Percentiles rank a stretch among this genome's conserved stretches.
Conservation (phyloP, 441 rosid genomes). For the Pelargonium citronellum region DNA sequence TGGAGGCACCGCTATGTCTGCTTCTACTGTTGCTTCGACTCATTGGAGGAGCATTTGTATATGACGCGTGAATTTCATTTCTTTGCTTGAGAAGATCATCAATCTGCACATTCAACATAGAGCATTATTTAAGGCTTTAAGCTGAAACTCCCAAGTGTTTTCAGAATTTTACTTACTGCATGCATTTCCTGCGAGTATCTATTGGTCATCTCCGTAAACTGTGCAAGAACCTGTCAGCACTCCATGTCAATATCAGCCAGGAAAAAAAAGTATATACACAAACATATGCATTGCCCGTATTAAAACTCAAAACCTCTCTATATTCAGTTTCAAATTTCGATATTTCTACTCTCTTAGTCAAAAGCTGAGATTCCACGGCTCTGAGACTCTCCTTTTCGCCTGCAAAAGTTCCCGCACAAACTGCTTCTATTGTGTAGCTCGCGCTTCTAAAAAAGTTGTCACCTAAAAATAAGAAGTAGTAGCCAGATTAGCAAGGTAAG, state of each 20-base stretch:
- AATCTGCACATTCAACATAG: constrained; percentile 39
- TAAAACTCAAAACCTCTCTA: constrained; percentile 51
- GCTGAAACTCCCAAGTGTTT: not conserved
- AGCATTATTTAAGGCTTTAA: not conserved
- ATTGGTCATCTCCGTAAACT: constrained; percentile 81
- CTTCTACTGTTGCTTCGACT: constrained; percentile 54
- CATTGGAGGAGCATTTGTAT: constrained; percentile 51
- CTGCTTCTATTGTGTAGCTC: constrained; percentile 78
- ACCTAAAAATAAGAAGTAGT: constrained; percentile 39
- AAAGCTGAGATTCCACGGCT: constrained; percentile 68
- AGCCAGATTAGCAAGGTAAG: constrained; percentile 16
- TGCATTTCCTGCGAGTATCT: constrained; percentile 90
- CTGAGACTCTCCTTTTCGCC: constrained; percentile 75
- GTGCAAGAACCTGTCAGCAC: constrained; percentile 56
- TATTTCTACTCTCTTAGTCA: constrained; percentile 69
- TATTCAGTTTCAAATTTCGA: constrained; percentile 89
- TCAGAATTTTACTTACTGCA: constrained; percentile 41
- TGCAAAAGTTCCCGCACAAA: constrained; percentile 59
- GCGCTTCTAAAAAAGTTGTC: constrained; percentile 87
- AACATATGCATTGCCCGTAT: constrained; percentile 7
- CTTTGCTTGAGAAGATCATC: constrained; percentile 77
- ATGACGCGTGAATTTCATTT: constrained; percentile 70
- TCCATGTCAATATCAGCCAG: constrained; percentile 12
- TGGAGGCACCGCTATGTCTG: constrained; percentile 45
- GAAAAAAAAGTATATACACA: not conserved